Conservation (phyloP, 495 filamentous ascomycete species). For the Copromyces sp. region DNA sequence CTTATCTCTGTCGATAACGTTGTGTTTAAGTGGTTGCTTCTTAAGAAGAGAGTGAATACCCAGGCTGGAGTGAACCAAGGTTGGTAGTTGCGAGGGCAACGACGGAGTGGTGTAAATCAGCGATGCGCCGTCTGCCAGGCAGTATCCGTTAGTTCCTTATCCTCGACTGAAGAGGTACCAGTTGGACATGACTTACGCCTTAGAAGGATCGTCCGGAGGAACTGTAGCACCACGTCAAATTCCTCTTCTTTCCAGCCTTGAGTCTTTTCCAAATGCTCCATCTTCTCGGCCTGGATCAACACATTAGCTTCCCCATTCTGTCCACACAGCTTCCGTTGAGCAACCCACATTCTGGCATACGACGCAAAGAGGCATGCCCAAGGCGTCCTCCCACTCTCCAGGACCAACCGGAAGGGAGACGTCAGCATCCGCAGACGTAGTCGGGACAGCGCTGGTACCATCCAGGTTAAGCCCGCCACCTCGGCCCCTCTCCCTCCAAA, state of each 20-base stretch:
- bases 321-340: not conserved
- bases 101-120: constrained; percentile 85
- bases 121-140: constrained; percentile 67
- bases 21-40: constrained; percentile 76
- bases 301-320: constrained; percentile 15
- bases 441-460: constrained; percentile 31
- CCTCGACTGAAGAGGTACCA: not conserved
- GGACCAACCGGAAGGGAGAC: constrained; percentile 72
- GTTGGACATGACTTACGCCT: constrained; percentile 50
- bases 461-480: constrained; percentile 41
- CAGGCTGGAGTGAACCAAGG: constrained; percentile 74
- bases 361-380: constrained; percentile 83
- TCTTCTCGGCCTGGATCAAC: constrained; percentile 63
- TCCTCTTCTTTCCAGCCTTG: constrained; percentile 88
- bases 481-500: constrained; percentile 49
- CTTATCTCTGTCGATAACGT: constrained; percentile 93
- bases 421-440: constrained; percentile 38
- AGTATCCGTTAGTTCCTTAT: constrained; percentile 7
- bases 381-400: constrained; percentile 87
- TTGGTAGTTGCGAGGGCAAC: constrained; percentile 65
- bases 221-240: constrained; percentile 86
- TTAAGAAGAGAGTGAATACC: constrained; percentile 85
- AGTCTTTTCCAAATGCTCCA: constrained; percentile 76
- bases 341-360: constrained; percentile 80
- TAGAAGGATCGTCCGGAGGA: constrained; percentile 72